phyloP scores from a whole-genome alignment of 2,329 filamentous ascomycete genomes.

The Phyllosticta paracitricarpa region DNA sequence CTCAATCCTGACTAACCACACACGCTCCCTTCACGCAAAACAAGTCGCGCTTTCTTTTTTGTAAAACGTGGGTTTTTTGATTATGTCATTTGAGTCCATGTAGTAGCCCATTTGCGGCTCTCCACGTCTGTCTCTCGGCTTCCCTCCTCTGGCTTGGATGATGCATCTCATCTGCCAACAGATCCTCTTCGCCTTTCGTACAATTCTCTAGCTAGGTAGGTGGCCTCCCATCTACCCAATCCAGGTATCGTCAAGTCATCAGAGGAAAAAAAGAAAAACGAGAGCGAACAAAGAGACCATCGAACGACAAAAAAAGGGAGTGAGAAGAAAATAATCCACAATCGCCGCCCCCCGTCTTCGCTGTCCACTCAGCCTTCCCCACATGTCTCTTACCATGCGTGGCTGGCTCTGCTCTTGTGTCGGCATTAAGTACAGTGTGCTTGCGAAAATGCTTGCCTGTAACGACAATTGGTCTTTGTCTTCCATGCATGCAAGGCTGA shows the following conservation, averaged over 20 bases:
- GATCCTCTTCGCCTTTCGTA: not conserved
- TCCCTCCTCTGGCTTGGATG: not conserved
- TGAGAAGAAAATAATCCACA: not conserved
- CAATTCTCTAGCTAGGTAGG: not conserved
- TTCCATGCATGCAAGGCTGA: not conserved
- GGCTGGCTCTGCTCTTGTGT: not conserved
- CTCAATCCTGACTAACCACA: not conserved
- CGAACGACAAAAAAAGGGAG: not conserved
- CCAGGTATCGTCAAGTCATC: conserved; percentile 8
- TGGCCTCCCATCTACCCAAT: conserved; percentile 6
- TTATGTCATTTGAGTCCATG: not conserved
- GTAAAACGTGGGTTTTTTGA: not conserved
- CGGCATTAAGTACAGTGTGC: not conserved
- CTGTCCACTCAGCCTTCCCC: not conserved
- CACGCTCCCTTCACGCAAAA: not conserved
- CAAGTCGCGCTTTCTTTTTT: not conserved
- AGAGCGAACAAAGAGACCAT: not conserved
- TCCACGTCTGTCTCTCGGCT: not conserved
- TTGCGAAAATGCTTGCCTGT: not conserved
- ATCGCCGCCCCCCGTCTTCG: not conserved
- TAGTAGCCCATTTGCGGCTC: not conserved
- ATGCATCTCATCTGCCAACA: not conserved
- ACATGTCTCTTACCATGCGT: not conserved
- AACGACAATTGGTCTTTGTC: not conserved
- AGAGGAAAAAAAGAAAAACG: conserved; percentile 1